These are phyloP conservation scores for Alternaria longipes DNA, from an alignment of 2,329 filamentous ascomycete species.

Conservation along the genomic window DNA sequence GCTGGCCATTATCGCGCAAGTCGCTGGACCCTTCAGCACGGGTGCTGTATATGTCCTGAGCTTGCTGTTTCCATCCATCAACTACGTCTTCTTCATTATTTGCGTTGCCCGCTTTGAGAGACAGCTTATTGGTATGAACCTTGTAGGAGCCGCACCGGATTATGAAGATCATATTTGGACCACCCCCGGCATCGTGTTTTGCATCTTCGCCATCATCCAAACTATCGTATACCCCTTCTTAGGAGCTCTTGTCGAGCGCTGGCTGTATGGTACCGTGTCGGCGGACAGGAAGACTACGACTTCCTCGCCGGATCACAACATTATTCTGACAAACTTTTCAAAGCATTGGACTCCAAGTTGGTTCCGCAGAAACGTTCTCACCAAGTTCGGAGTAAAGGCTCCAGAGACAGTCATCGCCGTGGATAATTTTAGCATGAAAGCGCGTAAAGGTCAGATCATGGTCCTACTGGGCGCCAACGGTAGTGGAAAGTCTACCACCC, in stretches of 20 bases:
- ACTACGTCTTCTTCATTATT: conserved; percentile 84
- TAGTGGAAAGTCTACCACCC: conserved; percentile 87
- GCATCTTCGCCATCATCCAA: conserved; percentile 79
- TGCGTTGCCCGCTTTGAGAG: conserved; percentile 80
- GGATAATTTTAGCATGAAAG: conserved; percentile 74
- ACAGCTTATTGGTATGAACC: conserved; percentile 66
- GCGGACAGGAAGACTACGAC: conserved; percentile 57
- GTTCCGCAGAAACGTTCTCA: conserved; percentile 61
- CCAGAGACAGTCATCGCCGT: conserved; percentile 81
- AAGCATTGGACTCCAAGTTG: conserved; percentile 78
- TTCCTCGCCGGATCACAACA: conserved; percentile 60
- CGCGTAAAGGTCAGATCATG: conserved; percentile 81
- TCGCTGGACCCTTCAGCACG: conserved; percentile 69
- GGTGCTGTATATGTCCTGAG: conserved; percentile 74
- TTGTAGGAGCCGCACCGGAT: conserved; percentile 68
- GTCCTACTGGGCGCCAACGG: conserved; percentile 89
- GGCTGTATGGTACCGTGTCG: conserved; percentile 77
- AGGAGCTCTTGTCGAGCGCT: conserved; percentile 76
- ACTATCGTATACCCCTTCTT: conserved; percentile 80
- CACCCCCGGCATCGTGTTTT: conserved; percentile 78
- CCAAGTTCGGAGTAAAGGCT: conserved; percentile 58
- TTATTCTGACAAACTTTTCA: conserved; percentile 76
- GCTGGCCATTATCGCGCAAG: conserved; percentile 83
- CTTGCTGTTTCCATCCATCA: conserved; percentile 84
- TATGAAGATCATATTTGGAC: conserved; percentile 61